A percentile compares a stretch with the other conserved stretches of the same genome.
Conservation (phyloP, 2,329 filamentous ascomycete genomes). For the Colletotrichum sp. region DNA sequence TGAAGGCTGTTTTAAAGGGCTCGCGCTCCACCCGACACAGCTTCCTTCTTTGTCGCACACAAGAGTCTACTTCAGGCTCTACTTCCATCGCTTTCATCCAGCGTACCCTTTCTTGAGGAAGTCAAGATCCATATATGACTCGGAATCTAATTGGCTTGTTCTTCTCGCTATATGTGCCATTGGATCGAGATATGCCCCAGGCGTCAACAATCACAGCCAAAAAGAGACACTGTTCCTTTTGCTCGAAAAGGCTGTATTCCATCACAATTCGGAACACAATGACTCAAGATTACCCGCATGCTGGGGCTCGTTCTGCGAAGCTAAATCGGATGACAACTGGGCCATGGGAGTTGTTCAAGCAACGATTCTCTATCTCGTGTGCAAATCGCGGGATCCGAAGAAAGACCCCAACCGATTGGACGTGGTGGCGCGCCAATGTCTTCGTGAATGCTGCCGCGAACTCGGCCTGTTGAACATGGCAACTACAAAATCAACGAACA, state of each 20-base stretch:
- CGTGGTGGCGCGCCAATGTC: background rate
- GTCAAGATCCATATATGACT: background rate
- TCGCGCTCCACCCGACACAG: background rate
- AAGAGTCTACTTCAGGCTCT: background rate
- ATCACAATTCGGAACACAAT: background rate
- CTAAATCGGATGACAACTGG: background rate
- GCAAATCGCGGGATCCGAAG: background rate
- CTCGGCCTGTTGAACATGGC: background rate
- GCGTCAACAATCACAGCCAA: background rate
- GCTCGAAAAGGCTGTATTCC: background rate
- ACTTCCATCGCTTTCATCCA: background rate
- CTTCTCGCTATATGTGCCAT: background rate
- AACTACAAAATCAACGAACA: background rate
- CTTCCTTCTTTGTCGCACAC: background rate
- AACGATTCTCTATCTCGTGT: background rate
- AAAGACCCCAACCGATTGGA: background rate
- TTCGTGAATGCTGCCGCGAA: background rate
- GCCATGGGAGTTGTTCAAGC: background rate
- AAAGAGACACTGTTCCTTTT: background rate
- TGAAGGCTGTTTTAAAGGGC: background rate
- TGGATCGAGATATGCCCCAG: background rate
- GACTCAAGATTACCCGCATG: background rate
- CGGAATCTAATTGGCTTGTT: background rate
- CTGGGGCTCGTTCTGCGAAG: background rate
- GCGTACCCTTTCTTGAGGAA: background rate